Conservation (phyloP, 495 filamentous ascomycete species). For the Neurospora cerealis region DNA sequence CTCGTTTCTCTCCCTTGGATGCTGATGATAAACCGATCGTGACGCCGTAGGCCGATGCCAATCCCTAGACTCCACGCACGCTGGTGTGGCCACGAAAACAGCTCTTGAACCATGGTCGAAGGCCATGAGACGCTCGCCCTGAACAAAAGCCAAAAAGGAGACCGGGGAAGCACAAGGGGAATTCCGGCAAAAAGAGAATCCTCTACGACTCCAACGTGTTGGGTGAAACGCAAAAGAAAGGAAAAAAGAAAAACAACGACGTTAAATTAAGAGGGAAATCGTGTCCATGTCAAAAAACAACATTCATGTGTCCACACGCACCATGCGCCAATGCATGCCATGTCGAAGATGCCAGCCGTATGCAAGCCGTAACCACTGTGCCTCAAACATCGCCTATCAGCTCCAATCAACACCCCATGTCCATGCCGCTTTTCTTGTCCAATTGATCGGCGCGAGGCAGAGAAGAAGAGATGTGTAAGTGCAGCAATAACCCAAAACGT, state of each 20-base stretch:
- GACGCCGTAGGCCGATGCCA: conserved; percentile 1
- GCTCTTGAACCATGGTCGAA: conserved; percentile 10
- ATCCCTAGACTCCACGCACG: background rate
- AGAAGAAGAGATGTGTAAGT: background rate
- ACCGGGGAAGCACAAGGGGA: conserved; percentile 9
- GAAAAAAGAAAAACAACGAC: conserved; percentile 9
- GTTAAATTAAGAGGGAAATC: conserved; percentile 10
- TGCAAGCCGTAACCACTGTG: conserved; percentile 4
- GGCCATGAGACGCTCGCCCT: conserved; percentile 15
- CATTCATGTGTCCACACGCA: conserved; percentile 6
- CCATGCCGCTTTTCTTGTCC: conserved; percentile 9
- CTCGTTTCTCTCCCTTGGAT: background rate
- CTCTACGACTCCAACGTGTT: conserved; percentile 12
- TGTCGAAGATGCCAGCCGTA: conserved; percentile 8
- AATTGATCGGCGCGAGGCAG: conserved; percentile 1
- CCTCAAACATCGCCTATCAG: conserved; percentile 1
- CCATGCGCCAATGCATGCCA: conserved; percentile 13
- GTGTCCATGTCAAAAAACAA: conserved; percentile 7
- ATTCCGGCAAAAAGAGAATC: conserved; percentile 4
- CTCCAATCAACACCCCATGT: conserved; percentile 6
- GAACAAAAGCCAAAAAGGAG: conserved; percentile 5
- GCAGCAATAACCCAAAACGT: background rate
- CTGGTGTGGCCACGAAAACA: background rate
- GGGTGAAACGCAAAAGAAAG: background rate
- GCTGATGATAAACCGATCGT: conserved; percentile 1